phyloP scores from a whole-genome alignment of 1,284 basidiomycete species.

The Neonothopanus nambi region DNA sequence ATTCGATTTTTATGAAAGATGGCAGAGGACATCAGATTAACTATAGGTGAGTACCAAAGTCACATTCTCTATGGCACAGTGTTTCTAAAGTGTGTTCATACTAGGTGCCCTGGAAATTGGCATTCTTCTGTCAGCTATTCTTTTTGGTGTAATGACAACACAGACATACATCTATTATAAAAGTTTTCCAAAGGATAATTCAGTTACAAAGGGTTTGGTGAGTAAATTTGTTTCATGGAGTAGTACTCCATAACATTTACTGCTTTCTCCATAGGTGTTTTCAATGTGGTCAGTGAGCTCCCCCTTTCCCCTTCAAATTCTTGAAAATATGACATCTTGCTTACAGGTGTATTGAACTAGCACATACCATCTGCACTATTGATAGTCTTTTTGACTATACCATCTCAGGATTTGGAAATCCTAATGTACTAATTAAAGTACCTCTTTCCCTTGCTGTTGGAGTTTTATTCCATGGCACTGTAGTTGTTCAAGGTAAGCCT shows the following conservation, averaged over 20 bases:
- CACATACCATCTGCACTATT: not conserved
- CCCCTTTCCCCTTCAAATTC: too few species aligned
- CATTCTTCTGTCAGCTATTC: not conserved
- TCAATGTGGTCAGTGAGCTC: not conserved
- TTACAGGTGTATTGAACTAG: conserved; percentile 1
- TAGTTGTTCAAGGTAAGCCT: not conserved
- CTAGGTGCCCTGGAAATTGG: conserved; percentile 11
- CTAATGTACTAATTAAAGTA: not conserved
- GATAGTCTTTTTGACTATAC: not conserved
- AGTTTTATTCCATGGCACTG: not conserved
- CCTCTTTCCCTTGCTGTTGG: not conserved
- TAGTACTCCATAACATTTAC: too few species aligned
- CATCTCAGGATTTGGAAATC: not conserved
- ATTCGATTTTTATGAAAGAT: too few species aligned
- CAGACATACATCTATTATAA: conserved; percentile 8
- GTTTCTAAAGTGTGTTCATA: too few species aligned
- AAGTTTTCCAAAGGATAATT: not conserved
- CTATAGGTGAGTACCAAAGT: too few species aligned
- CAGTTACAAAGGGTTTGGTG: not conserved
- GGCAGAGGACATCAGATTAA: too few species aligned
- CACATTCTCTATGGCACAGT: too few species aligned
- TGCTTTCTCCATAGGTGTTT: not conserved
- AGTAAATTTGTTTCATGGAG: not conserved
- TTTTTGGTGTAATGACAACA: conserved; percentile 4
- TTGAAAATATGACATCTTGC: not conserved